phyloP scores from a whole-genome alignment of 768 basidiomycete species.

The Boletellus ananiceps region DNA sequence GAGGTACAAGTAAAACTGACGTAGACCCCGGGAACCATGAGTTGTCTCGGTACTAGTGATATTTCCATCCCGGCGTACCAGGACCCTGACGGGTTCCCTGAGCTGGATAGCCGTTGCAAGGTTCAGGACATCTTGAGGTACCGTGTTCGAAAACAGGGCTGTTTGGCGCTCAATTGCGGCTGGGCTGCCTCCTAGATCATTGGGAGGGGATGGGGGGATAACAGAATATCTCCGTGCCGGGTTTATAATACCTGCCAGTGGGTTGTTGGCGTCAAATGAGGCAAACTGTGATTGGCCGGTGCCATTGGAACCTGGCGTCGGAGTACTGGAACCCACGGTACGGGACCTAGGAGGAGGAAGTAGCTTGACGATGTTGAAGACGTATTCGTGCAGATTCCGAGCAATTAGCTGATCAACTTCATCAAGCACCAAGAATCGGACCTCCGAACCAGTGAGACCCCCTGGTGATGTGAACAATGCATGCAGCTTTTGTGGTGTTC shows the following conservation, averaged over 20 bases:
- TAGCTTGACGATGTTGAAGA: constrained; percentile 88
- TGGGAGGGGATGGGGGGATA: constrained; percentile 45
- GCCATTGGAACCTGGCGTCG: constrained; percentile 30
- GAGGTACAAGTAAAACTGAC: constrained; percentile 95
- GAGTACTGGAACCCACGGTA: constrained; percentile 36
- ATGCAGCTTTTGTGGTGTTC: constrained; percentile 94
- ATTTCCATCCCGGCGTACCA: constrained; percentile 88
- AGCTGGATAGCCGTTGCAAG: constrained; percentile 91
- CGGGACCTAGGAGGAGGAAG: constrained; percentile 85
- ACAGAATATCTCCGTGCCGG: constrained; percentile 57
- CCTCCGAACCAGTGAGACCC: constrained; percentile 75
- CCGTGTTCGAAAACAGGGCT: constrained; percentile 95
- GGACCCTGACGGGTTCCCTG: constrained; percentile 94
- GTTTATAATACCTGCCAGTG: constrained; percentile 32
- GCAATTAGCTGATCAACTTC: constrained; percentile 98
- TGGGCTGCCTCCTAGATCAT: constrained; percentile 33
- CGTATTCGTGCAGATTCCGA: constrained; percentile 92
- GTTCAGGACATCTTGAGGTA: constrained; percentile 96
- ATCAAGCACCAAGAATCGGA: constrained; percentile 91
- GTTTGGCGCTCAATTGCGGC: constrained; percentile 73
- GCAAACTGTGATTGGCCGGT: constrained; percentile 41
- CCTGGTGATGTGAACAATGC: constrained; percentile 82
- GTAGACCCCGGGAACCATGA: constrained; percentile 76
- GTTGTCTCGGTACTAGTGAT: constrained; percentile 64
- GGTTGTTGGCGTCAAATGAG: constrained; percentile 42